These are phyloP conservation scores for Wickerhamiella cacticola DNA, from an alignment of 805 yeast species.

Conservation along the genomic window DNA sequence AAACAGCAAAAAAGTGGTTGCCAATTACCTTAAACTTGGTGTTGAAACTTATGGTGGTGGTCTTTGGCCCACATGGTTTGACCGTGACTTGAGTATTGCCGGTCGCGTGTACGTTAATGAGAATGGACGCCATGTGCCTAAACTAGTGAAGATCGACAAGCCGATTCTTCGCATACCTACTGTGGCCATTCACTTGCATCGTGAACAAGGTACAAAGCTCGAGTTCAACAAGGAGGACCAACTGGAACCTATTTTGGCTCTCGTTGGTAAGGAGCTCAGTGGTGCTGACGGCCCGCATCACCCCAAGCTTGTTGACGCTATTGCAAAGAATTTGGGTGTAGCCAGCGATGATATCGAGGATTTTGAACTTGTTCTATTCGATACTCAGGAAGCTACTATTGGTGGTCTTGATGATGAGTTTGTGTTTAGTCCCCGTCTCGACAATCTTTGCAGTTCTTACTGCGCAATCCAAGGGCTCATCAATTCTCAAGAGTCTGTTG, in stretches of 20 bases:
- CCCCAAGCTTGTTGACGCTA: slow-evolving; percentile 49
- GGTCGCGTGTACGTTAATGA: slow-evolving; percentile 72
- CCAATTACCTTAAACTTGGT: slow-evolving; percentile 79
- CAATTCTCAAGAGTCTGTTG: slow-evolving; percentile 32
- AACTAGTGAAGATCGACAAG: slow-evolving; percentile 63
- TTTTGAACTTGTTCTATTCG: slow-evolving; percentile 76
- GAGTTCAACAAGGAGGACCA: slow-evolving; percentile 86
- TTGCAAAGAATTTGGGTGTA: slow-evolving; percentile 55
- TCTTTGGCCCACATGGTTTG: slow-evolving; percentile 95
- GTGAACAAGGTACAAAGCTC: slow-evolving; percentile 56
- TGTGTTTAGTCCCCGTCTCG: slow-evolving; percentile 81
- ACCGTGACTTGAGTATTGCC: slow-evolving; percentile 80
- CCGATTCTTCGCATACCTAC: slow-evolving; percentile 89
- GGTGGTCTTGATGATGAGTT: slow-evolving; percentile 91
- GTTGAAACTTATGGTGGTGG: slow-evolving; percentile 95
- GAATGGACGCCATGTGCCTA: slow-evolving; percentile 43
- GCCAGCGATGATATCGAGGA: slow-evolving; percentile 57
- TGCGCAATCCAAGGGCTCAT: slow-evolving; percentile 64
- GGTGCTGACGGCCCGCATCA: slow-evolving; percentile 62
- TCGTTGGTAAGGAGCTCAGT: slow-evolving; percentile 24
- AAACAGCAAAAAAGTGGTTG: slow-evolving; percentile 46
- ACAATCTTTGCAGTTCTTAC: slow-evolving; percentile 79
- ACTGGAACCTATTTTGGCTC: slow-evolving; percentile 74
- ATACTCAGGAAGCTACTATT: slow-evolving; percentile 66
- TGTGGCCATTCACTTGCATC: slow-evolving; percentile 79